Evolutionary conservation across 176 grass and related monocot species (phyloP).

Genomic region (Oryza meyeriana): DNA sequence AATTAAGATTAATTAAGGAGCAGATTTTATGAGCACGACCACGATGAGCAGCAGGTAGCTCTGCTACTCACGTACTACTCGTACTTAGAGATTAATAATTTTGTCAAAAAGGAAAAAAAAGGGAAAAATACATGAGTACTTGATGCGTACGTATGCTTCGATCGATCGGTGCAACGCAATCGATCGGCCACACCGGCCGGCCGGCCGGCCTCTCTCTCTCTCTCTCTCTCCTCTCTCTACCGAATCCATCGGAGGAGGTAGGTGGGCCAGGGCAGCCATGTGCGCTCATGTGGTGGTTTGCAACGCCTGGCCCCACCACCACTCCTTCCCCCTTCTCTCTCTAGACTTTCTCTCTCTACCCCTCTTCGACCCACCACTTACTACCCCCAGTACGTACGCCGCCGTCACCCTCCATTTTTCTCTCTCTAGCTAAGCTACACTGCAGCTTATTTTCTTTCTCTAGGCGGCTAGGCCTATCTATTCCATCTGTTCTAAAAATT

Average conservation of each 20-base stretch:
- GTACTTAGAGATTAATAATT: background rate
- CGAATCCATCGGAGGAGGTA: background rate
- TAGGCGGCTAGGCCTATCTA: background rate
- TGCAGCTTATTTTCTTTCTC: too few species aligned
- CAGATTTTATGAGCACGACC: background rate
- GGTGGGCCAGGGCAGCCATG: slow-evolving; percentile 55
- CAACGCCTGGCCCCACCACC: slow-evolving; percentile 48
- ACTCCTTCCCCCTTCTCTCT: slow-evolving; percentile 38
- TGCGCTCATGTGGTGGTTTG: slow-evolving; percentile 80
- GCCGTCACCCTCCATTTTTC: background rate
- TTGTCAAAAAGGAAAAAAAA: background rate
- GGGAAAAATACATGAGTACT: background rate
- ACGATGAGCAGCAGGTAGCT: background rate
- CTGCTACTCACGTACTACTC: background rate
- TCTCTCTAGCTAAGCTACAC: background rate
- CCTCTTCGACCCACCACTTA: background rate
- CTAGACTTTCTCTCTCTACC: slow-evolving; percentile 1
- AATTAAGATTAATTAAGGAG: background rate
- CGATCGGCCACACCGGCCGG: background rate
- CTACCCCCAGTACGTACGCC: background rate
- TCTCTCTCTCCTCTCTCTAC: background rate
- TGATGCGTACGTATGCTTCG: background rate
- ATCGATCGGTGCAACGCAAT: background rate
- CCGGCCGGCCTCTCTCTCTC: background rate
- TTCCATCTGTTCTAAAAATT: too few species aligned